Evolutionary conservation across 2,329 filamentous ascomycete species (phyloP).

Genomic region (Pseudofabraea citricarpa): DNA sequence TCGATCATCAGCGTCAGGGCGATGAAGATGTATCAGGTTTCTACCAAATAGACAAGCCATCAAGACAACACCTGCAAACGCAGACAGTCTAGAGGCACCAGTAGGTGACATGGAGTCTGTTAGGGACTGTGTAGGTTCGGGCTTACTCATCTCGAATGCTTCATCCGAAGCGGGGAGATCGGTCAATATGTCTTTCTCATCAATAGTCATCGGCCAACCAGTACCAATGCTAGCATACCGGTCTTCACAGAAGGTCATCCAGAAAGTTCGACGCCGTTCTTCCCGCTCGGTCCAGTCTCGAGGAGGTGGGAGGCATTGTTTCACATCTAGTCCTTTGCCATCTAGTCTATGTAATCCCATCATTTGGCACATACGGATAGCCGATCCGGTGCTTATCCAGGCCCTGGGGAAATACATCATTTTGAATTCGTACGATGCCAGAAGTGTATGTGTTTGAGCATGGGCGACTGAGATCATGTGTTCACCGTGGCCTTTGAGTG

Average conservation of each 20-base stretch:
- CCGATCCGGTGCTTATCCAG: conserved; percentile 86
- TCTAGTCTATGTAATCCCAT: conserved; percentile 88
- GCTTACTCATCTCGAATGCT: conserved; percentile 74
- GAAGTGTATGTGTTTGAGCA: conserved; percentile 77
- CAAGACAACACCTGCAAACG: conserved; percentile 75
- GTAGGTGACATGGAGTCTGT: conserved; percentile 64
- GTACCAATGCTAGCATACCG: conserved; percentile 94
- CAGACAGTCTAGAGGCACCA: conserved; percentile 69
- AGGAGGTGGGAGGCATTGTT: conserved; percentile 81
- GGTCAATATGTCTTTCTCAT: conserved; percentile 86
- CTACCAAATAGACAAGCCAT: conserved; percentile 89
- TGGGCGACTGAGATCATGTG: conserved; percentile 80
- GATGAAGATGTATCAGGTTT: conserved; percentile 86
- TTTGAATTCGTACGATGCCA: conserved; percentile 88
- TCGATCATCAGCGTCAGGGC: conserved; percentile 73
- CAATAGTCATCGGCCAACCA: conserved; percentile 92
- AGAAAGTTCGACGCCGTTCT: conserved; percentile 87
- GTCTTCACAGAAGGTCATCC: conserved; percentile 88
- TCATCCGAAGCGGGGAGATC: conserved; percentile 81
- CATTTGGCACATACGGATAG: conserved; percentile 81
- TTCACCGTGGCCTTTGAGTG: conserved; percentile 90
- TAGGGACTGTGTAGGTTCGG: conserved; percentile 67
- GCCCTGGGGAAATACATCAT: conserved; percentile 96
- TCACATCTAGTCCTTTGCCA: conserved; percentile 78
- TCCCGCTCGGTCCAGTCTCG: conserved; percentile 93